phyloP scores from a whole-genome alignment of 108 stramenopile genomes.

The Skeletonema menzelii region DNA sequence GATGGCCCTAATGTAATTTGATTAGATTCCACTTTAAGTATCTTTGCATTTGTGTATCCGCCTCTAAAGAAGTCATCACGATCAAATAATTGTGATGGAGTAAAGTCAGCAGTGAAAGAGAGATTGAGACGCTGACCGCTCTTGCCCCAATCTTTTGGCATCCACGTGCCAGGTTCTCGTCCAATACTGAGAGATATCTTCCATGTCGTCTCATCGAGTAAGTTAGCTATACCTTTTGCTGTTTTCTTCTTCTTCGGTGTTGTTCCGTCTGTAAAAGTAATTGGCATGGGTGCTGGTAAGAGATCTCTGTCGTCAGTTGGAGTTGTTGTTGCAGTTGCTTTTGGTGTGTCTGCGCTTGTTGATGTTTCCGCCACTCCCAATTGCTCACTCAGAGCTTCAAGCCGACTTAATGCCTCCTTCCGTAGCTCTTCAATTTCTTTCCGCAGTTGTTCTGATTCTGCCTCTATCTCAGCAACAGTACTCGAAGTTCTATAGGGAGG shows the following conservation, averaged over 20 bases:
- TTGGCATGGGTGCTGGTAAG: conserved; percentile 23
- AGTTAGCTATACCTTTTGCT: conserved; percentile 16
- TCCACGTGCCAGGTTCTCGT: conserved; percentile 73
- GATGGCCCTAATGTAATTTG: conserved; percentile 43
- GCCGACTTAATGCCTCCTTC: conserved; percentile 58
- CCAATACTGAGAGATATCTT: conserved; percentile 68
- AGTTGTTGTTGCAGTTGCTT: neutral
- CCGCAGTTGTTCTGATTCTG: conserved; percentile 48
- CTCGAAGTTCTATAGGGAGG: neutral
- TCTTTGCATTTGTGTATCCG: conserved; percentile 49
- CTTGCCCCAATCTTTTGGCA: conserved; percentile 79
- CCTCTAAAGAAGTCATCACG: conserved; percentile 71
- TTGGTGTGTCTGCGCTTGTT: neutral
- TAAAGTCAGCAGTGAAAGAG: conserved; percentile 63
- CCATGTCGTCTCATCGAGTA: conserved; percentile 67
- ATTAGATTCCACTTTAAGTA: conserved; percentile 45
- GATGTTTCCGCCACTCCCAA: conserved; percentile 15
- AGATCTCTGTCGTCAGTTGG: conserved; percentile 16
- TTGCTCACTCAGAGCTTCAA: conserved; percentile 53
- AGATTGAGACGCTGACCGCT: conserved; percentile 63
- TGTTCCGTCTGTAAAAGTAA: neutral
- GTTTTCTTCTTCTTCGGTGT: conserved; percentile 4
- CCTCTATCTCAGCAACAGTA: conserved; percentile 39
- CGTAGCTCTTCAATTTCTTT: conserved; percentile 66
- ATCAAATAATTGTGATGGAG: conserved; percentile 52